These are phyloP conservation scores for Phytomonas serpens DNA, from an alignment of 208 protist species.

Conservation along the genomic window DNA sequence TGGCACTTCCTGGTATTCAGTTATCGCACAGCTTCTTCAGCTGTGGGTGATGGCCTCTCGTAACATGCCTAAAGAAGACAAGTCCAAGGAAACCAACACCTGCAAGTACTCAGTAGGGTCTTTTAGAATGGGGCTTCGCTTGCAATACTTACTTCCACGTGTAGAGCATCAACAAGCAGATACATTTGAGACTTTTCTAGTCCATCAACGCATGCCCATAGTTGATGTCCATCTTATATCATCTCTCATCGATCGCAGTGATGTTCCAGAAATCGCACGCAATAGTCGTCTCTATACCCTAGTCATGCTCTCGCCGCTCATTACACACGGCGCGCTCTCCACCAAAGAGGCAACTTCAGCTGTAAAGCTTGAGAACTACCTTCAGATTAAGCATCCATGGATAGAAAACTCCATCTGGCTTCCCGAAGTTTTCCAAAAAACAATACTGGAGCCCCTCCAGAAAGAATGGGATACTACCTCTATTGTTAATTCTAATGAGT, in stretches of 20 bases:
- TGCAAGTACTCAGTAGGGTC: not conserved
- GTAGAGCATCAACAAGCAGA: not conserved
- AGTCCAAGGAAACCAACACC: not conserved
- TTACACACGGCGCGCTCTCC: not conserved
- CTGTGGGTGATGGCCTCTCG: not conserved
- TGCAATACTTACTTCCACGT: not conserved
- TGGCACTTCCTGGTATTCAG: not conserved
- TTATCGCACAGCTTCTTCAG: not conserved
- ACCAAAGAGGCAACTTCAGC: not conserved
- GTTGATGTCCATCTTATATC: not conserved
- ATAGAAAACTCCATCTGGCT: conserved; percentile 6
- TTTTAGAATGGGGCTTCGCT: not conserved
- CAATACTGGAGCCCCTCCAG: not conserved
- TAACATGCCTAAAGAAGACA: not conserved
- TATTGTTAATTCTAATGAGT: not conserved
- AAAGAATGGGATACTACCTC: not conserved
- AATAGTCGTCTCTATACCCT: not conserved
- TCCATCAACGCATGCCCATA: not conserved
- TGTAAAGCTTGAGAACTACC: not conserved
- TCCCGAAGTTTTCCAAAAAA: conserved; percentile 5
- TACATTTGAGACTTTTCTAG: not conserved
- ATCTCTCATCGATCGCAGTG: not conserved
- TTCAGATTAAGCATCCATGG: conserved; percentile 10
- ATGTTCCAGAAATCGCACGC: not conserved
- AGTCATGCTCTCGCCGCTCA: not conserved